Conservation (phyloP, 192 early-diverging fungal genomes). For the Gigaspora rosea region DNA sequence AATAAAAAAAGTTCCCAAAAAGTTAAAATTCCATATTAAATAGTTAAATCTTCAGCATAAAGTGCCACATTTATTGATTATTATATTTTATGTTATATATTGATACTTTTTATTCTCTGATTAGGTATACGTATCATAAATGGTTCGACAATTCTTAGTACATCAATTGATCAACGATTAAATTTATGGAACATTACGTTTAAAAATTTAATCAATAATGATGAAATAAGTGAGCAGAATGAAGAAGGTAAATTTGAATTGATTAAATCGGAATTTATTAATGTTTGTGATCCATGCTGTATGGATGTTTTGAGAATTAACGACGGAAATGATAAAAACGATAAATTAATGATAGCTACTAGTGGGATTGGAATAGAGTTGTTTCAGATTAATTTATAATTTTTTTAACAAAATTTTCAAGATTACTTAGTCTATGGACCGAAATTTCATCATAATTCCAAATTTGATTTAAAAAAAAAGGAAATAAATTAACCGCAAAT, state of each 20-base stretch:
- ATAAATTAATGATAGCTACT: constrained; percentile 39
- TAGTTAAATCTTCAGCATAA: no score
- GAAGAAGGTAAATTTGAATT: constrained; percentile 30
- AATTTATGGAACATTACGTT: constrained; percentile 52
- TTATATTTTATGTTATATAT: not conserved
- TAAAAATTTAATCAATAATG: not conserved
- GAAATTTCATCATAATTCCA: no score
- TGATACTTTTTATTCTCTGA: constrained; percentile 13
- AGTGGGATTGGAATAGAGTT: constrained; percentile 64
- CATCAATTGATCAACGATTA: constrained; percentile 72
- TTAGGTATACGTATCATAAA: constrained; percentile 47
- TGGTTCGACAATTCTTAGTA: constrained; percentile 45
- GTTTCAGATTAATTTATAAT: constrained; percentile 37
- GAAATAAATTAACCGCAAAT: no score
- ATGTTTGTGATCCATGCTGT: constrained; percentile 69
- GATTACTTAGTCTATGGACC: not conserved
- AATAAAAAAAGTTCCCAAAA: no score
- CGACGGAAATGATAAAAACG: constrained; percentile 4
- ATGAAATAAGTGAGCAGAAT: not conserved
- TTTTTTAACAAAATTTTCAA: not conserved
- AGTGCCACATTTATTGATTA: not conserved
- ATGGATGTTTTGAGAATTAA: constrained; percentile 42
- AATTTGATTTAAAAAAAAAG: no score
- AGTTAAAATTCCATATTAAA: no score
- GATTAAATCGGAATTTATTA: constrained; percentile 50